Evolutionary conservation across 768 basidiomycete genomes (phyloP), one percentile per base, ranked within the genome.

Genomic region (Daedaleopsis sinensis): DNA sequence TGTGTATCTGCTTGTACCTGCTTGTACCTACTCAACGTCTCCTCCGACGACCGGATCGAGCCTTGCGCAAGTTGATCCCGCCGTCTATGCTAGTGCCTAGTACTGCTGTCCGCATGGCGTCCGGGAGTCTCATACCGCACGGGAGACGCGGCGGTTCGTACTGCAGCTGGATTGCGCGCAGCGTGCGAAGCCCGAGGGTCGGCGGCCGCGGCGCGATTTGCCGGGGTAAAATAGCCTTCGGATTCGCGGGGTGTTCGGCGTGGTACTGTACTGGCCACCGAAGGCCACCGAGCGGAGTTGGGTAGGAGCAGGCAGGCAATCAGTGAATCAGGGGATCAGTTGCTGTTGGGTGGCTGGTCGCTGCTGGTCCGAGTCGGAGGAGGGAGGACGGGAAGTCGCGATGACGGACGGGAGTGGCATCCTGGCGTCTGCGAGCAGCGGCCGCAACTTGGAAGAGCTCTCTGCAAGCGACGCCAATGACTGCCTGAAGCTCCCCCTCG

Each of bases 401-500:
- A 42, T 42, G 39, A 42, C 39, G 39, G 39, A 42, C 39, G 39
- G 39, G 39, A 42, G 10, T 42, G 39, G 39, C 39, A 42, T 10
- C 3, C 39, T 18, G 39, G 39, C 39, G 39, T 42, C 39, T 42
- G 39, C 3, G 13, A 42, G 39, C 11, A 18, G 13, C 13, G 39
- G 39, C 39, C 39, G 21, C 19, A 49, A 10, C 46, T 47, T 23
- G 9, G 9, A 24, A 13, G 21, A 23, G 23, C 47, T 4, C 35
- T 38, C 51, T 60, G 19, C 52, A 62, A 52, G 27, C 61, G 56
- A 62, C 55, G 61, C 44, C 51, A 15, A 57, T 53, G 43, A 21
- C 39, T 23, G 48, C 37, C 23, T 54, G 44, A 51, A 19, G 49
- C 37, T 47, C 48, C 46, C 54, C 47, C 47, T 23, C 57, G 44